These are phyloP conservation scores for Termitomyces sp. DNA, from an alignment of 768 basidiomycete species.

Conservation along the genomic window DNA sequence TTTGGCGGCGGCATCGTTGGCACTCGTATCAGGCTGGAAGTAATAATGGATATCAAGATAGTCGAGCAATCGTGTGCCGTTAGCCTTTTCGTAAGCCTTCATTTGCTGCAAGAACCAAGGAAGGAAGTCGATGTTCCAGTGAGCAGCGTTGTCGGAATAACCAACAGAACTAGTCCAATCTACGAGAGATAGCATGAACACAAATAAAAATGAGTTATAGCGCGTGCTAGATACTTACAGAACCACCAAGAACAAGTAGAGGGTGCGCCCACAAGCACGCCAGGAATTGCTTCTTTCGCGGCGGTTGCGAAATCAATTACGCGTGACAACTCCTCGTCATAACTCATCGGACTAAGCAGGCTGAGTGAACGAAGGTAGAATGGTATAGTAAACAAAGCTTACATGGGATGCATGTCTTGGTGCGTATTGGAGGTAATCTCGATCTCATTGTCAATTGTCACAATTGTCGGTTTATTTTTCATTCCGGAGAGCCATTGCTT, in stretches of 20 bases:
- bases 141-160: conserved; percentile 44
- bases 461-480: conserved; percentile 42
- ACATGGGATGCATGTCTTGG: conserved; percentile 54
- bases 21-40: conserved; percentile 48
- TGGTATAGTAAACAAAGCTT: conserved; percentile 11
- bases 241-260: conserved; percentile 45
- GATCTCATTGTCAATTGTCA: conserved; percentile 54
- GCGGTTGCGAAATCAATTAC: conserved; percentile 37
- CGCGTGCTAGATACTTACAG: conserved; percentile 25
- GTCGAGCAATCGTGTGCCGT: conserved; percentile 44
- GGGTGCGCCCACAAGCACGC: conserved; percentile 42
- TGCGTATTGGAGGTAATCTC: conserved; percentile 52
- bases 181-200: conserved; percentile 12
- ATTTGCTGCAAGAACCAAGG: conserved; percentile 54
- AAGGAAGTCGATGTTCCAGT: conserved; percentile 49
- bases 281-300: conserved; percentile 41
- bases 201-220: not conserved
- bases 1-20: conserved; percentile 48
- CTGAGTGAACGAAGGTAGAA: not conserved
- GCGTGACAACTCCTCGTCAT: conserved; percentile 48
- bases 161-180: conserved; percentile 53
- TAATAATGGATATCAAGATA: conserved; percentile 57
- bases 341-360: conserved; percentile 37
- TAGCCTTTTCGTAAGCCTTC: conserved; percentile 29
- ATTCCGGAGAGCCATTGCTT: conserved; percentile 42